A percentile compares a stretch with the other conserved stretches of the same genome.
Evolutionary conservation across 768 basidiomycete species (phyloP).

Genomic region (Amanita pallidorosea): DNA sequence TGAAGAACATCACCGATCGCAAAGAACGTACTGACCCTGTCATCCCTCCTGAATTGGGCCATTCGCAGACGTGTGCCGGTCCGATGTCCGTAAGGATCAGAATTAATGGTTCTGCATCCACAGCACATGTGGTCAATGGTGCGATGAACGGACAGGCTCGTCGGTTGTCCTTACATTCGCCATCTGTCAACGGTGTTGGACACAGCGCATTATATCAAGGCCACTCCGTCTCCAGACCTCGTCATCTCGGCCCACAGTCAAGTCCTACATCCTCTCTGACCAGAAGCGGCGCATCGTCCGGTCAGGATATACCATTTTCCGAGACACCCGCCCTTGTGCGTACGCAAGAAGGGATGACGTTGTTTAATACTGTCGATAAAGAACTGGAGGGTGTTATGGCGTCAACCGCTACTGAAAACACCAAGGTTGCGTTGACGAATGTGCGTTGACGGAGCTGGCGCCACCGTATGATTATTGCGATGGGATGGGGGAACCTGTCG

Average conservation of each 20-base stretch:
- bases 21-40: constrained; percentile 67
- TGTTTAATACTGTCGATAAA: constrained; percentile 49
- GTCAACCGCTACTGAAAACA: background rate
- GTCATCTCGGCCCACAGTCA: background rate
- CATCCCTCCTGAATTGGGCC: constrained; percentile 38
- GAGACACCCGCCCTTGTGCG: constrained; percentile 64
- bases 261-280: constrained; percentile 1
- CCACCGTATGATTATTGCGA: constrained; percentile 10
- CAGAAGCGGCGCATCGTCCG: constrained; percentile 10
- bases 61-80: background rate
- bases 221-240: constrained; percentile 1
- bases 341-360: constrained; percentile 63
- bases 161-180: background rate
- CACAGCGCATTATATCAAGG: too few relatives aligned
- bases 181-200: background rate
- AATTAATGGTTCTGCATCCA: background rate
- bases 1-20: constrained; percentile 83
- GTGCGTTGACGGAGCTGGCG: constrained; percentile 25
- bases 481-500: constrained; percentile 17
- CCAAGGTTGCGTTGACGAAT: constrained; percentile 13
- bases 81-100: constrained; percentile 5
- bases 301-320: constrained; percentile 41
- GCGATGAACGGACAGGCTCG: constrained; percentile 1
- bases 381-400: constrained; percentile 25
- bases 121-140: constrained; percentile 2